These are phyloP conservation scores for Prosopis cineraria DNA, from an alignment of 306 rosid genomes.

Conservation along the genomic window DNA sequence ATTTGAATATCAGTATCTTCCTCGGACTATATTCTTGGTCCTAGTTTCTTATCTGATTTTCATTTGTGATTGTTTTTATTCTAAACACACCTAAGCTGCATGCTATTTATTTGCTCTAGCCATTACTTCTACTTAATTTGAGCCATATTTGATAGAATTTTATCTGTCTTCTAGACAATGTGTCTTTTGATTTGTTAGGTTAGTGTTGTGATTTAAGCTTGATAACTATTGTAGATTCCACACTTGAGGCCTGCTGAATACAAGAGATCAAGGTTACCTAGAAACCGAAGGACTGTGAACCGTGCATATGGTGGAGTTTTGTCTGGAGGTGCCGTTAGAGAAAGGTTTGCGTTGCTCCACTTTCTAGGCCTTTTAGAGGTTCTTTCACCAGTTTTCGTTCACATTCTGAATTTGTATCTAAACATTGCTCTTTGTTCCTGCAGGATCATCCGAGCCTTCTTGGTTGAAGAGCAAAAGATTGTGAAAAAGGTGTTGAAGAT, in stretches of 20 bases:
- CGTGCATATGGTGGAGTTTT: conserved; percentile 79
- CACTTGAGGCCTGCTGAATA: conserved; percentile 78
- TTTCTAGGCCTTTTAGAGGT: background rate
- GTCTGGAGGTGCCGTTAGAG: conserved; percentile 77
- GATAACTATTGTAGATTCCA: conserved; percentile 57
- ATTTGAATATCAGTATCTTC: background rate
- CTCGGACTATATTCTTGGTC: background rate
- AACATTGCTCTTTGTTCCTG: background rate
- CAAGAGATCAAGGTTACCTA: conserved; percentile 70
- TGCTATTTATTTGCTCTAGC: background rate
- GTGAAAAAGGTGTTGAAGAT: conserved; percentile 84
- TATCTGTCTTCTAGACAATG: background rate
- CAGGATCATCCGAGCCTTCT: conserved; percentile 72
- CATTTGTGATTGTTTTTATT: background rate
- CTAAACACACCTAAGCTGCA: background rate
- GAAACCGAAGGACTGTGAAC: conserved; percentile 77
- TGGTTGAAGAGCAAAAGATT: conserved; percentile 82
- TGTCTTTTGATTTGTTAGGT: background rate
- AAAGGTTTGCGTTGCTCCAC: conserved; percentile 55
- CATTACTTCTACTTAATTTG: background rate
- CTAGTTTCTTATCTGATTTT: background rate
- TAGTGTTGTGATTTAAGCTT: conserved; percentile 2
- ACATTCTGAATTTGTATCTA: background rate
- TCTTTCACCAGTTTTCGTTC: background rate
- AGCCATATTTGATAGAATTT: background rate